Evolutionary conservation across 2,329 filamentous ascomycete species (phyloP), one percentile per base, ranked within the genome.

Genomic region (Colletotrichum chrysophilum): DNA sequence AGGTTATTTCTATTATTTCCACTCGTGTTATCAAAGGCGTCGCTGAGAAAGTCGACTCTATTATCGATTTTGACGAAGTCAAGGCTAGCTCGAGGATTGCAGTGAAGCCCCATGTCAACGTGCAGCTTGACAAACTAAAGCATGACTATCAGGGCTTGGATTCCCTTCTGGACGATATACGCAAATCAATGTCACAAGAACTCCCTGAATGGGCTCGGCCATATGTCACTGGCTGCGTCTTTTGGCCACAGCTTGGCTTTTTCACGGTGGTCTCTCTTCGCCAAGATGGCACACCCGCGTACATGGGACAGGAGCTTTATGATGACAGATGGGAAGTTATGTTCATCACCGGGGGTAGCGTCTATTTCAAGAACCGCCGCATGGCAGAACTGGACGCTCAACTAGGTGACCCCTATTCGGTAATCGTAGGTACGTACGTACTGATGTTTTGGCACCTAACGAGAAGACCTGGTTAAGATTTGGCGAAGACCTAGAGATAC

Each of bases 191-290:
- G 72, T 90, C 90, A 1, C 83, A 84, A 16, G 88, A 89, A 2
- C 86, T 97, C 24, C 93, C 96, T 1, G 87, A 90, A 75, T 89
- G 89, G 88, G 88, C 88, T 21, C 83, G 83, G 30, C 82, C 84
- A 34, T 88, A 90, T 75, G 85, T 93, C 16, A 87, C 89, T 38
- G 96, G 96, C 70, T 97, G 97, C 77, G 94, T 97, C 21, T 98
- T 97, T 82, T 94, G 98, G 77, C 96, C 96, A 1, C 96, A 98
- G 80, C 91, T 98, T 48, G 97, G 97, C 0, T 99, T 98, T 81
- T 90, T 98, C 48, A 94, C 96, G 4, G 92, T 94, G 0, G 92
- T 98, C 18, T 76, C 80, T 34, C 12, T 69, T 8, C 21, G 38
- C 7, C 85, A 88, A 2, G 92, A 89, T 3, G 91, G 91, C 0